Conservation (phyloP, 2,329 filamentous ascomycete genomes). For the Pseudogymnoascus sp. region DNA sequence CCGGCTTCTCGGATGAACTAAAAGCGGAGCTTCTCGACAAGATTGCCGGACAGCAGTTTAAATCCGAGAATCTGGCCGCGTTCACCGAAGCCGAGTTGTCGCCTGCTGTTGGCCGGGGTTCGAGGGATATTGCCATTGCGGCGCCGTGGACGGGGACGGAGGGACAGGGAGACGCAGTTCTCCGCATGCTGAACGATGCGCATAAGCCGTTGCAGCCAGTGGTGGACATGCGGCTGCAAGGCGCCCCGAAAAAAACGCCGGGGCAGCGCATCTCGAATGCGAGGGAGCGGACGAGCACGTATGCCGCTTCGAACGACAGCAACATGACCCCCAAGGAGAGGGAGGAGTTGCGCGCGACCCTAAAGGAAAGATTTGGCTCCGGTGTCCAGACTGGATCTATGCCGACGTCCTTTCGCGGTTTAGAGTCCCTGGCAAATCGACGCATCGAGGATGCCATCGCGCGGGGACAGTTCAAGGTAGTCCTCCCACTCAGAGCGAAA, state of each 20-base stretch:
- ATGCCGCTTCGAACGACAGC: slow-evolving; percentile 40
- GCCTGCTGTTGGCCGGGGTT: slow-evolving; percentile 56
- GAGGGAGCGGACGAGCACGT: slow-evolving; percentile 49
- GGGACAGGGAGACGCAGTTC: slow-evolving; percentile 60
- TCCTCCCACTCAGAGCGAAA: not conserved
- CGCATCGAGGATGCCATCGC: slow-evolving; percentile 90
- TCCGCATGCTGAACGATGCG: slow-evolving; percentile 79
- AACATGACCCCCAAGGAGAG: slow-evolving; percentile 62
- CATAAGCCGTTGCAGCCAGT: slow-evolving; percentile 56
- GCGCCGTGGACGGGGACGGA: slow-evolving; percentile 75
- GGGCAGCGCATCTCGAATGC: slow-evolving; percentile 45
- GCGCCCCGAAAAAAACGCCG: slow-evolving; percentile 31
- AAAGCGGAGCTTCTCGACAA: slow-evolving; percentile 49
- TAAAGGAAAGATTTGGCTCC: slow-evolving; percentile 73
- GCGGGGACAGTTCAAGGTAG: slow-evolving; percentile 67
- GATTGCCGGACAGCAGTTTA: slow-evolving; percentile 46
- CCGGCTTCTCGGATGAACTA: slow-evolving; percentile 55
- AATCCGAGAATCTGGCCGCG: slow-evolving; percentile 38
- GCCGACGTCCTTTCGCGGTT: slow-evolving; percentile 67
- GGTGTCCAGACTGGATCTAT: slow-evolving; percentile 52
- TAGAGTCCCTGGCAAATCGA: slow-evolving; percentile 80
- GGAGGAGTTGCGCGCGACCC: slow-evolving; percentile 60
- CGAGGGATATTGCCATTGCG: slow-evolving; percentile 57
- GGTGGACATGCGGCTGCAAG: slow-evolving; percentile 44
- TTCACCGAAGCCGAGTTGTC: slow-evolving; percentile 42